Conservation (phyloP, 768 basidiomycete genomes). For the Suillus clintonianus region DNA sequence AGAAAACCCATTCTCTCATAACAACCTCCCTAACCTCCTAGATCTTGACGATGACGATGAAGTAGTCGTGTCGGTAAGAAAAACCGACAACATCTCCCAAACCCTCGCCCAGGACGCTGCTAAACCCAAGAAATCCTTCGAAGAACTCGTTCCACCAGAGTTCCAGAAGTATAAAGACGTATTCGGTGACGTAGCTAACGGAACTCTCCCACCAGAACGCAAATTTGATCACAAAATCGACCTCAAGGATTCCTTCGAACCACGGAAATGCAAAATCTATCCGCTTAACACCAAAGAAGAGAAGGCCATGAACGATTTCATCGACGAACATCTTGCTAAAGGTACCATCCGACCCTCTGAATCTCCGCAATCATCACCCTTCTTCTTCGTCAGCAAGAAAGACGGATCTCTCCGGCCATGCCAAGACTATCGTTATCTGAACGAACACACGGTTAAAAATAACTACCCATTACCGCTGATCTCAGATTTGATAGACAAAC, state of each 20-base stretch:
- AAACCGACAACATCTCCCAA: not conserved
- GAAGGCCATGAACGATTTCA: not conserved
- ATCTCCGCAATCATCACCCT: slow-evolving; percentile 18
- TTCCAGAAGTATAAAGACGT: not conserved
- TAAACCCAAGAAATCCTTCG: not conserved
- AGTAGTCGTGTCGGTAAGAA: no score
- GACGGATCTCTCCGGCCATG: not conserved
- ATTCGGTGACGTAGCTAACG: not conserved
- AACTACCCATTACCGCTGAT: not conserved
- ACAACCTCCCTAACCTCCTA: no score
- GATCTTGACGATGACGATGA: no score
- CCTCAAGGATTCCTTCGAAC: not conserved
- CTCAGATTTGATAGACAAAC: slow-evolving; percentile 11
- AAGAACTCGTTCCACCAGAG: not conserved
- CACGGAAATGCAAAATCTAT: not conserved
- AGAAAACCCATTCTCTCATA: no score
- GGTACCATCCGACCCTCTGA: slow-evolving; percentile 9
- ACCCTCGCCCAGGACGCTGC: not conserved
- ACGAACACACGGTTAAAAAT: slow-evolving; percentile 11
- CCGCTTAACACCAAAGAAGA: not conserved
- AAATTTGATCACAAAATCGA: not conserved
- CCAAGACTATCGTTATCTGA: not conserved
- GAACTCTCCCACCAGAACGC: not conserved
- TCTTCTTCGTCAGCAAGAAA: slow-evolving; percentile 12
- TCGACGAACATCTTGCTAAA: no score